A percentile compares a stretch with the other conserved stretches of the same genome.
Conservation (phyloP, 2,329 filamentous ascomycete genomes). For the Penicillium palitans region DNA sequence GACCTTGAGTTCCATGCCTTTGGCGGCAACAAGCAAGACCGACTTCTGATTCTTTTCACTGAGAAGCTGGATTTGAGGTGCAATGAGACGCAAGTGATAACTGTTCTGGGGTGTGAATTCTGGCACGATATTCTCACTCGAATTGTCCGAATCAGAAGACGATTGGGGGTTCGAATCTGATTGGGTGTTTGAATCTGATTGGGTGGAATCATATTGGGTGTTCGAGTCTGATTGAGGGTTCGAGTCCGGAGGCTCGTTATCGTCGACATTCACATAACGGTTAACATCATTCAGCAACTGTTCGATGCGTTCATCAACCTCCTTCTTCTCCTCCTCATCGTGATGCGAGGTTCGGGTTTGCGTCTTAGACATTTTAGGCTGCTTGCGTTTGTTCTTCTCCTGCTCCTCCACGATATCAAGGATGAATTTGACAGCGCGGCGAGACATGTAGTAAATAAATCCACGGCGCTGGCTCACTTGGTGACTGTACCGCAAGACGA, state of each 20-base stretch:
- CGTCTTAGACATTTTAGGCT: constrained; percentile 35
- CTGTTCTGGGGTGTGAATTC: constrained; percentile 90
- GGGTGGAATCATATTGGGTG: constrained; percentile 50
- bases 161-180: constrained; percentile 39
- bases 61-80: constrained; percentile 95
- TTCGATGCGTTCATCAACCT: constrained; percentile 79
- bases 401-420: constrained; percentile 97
- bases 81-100: constrained; percentile 92
- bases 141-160: constrained; percentile 47
- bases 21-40: constrained; percentile 93
- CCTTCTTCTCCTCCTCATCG: constrained; percentile 61
- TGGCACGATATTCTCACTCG: constrained; percentile 74
- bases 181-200: constrained; percentile 38
- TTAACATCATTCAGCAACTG: constrained; percentile 82
- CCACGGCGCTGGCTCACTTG: constrained; percentile 94
- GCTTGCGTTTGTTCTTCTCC: constrained; percentile 64
- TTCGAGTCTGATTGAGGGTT: constrained; percentile 41
- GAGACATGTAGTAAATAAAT: constrained; percentile 96
- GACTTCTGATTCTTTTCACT: constrained; percentile 98
- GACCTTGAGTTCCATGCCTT: constrained; percentile 97
- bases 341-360: constrained; percentile 33
- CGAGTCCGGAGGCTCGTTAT: constrained; percentile 46
- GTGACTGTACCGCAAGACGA: constrained; percentile 94
- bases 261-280: constrained; percentile 75
- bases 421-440: constrained; percentile 95